Conservation (phyloP, 129 eudicot species). For the Flaveria robusta region DNA sequence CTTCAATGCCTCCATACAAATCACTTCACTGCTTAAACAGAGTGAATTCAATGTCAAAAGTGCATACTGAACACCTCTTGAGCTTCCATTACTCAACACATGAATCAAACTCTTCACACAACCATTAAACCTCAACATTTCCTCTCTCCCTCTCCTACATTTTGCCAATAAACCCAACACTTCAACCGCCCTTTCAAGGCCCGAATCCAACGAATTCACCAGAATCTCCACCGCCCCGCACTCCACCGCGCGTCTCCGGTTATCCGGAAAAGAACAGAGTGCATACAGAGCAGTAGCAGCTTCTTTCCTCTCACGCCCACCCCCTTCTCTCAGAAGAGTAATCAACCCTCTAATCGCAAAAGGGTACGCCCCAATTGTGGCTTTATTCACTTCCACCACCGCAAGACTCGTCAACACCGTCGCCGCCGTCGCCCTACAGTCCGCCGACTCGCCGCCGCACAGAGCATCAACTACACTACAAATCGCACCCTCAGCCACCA, state of each 20-base stretch:
- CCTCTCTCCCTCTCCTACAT: constrained; percentile 65
- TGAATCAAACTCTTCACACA: constrained; percentile 52
- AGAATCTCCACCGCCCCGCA: constrained; percentile 63
- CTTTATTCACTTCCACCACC: constrained; percentile 91
- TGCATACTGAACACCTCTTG: constrained; percentile 85
- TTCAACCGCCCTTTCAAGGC: constrained; percentile 88
- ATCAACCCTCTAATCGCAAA: constrained; percentile 64
- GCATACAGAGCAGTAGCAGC: constrained; percentile 87
- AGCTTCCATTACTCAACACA: constrained; percentile 69
- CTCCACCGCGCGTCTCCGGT: constrained; percentile 74
- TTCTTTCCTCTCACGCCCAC: constrained; percentile 71
- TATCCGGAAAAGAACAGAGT: constrained; percentile 74
- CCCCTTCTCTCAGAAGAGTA: constrained; percentile 50
- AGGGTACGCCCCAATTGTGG: constrained; percentile 87
- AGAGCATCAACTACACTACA: constrained; percentile 54
- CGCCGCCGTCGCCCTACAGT: constrained; percentile 83
- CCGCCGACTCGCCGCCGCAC: constrained; percentile 42
- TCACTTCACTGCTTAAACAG: constrained; percentile 54
- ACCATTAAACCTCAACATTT: constrained; percentile 57
- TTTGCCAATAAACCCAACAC: constrained; percentile 81
- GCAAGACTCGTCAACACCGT: constrained; percentile 87
- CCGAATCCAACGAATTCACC: constrained; percentile 43
- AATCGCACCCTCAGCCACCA: constrained; percentile 93
- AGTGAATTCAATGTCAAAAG: constrained; percentile 59
- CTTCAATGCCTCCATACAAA: constrained; percentile 53